Evolutionary conservation across 1,284 basidiomycete genomes (phyloP), one percentile per base, ranked within the genome.

Genomic region (Ustilago esculenta): DNA sequence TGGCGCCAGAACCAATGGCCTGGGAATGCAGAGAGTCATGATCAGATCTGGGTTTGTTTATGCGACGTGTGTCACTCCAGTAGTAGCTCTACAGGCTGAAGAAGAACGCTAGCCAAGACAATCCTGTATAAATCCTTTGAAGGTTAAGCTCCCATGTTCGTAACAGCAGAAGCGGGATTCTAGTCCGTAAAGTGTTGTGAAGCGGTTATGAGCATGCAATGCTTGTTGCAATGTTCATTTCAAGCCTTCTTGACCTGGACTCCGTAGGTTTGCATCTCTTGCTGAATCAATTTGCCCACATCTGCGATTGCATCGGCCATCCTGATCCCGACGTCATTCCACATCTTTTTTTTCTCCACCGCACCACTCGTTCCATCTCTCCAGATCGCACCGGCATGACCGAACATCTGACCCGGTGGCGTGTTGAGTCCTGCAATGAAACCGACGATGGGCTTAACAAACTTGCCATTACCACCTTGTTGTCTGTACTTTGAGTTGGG

Each of bases 311-410:
- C 56, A 39, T 66, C 59, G 3, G 59, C 69, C 54, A 72, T 67
- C 8, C 64, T 42, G n/a, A 72, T 63, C 14, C 69, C 69, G 1
- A 54, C 70, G 1, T 51, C 30, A n/a, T 48, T 18, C 61, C 68
- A 74, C 46, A 63, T 61, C 24, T 39, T 36, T 30, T 57, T 52
- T 61, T 76, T 76, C 47, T 70, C 50, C 17, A 64, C 40, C 9
- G 72, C 74, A 4, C 51, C 55, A 17, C 45, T 44, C 11, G 65
- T 53, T 9, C 49, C 53, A 46, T 76, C 74, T n/a, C 65, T 33
- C 72, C 72, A 76, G 39, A 74, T 67, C 24, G 74, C 74, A 1
- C 74, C 74, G 5, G 69, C 60, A 52, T 76, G 74, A 23, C 75
- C 75, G 33, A 72, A 76, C 41, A 63, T 65, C 29, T 73, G 63